These are phyloP conservation scores for Talaromyces sp. DNA, from an alignment of 2,329 filamentous ascomycete genomes.

Conservation along the genomic window DNA sequence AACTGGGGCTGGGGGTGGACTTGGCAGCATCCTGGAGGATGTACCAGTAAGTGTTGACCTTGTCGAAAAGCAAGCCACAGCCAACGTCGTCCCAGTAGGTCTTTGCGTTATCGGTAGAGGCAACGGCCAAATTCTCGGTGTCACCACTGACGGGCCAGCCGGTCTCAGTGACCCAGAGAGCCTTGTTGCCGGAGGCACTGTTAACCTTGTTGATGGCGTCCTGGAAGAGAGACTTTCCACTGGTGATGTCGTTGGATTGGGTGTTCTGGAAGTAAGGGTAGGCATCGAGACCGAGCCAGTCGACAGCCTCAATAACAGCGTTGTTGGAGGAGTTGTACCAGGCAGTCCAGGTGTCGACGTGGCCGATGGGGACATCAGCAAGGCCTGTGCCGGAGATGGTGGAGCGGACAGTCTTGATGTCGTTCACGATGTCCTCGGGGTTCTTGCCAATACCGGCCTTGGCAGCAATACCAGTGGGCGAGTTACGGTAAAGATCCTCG, in stretches of 20 bases:
- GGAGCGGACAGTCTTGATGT: slow-evolving; percentile 66
- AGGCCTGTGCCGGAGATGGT: slow-evolving; percentile 61
- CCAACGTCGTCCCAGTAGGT: slow-evolving; percentile 77
- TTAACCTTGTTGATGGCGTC: slow-evolving; percentile 61
- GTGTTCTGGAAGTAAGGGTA: slow-evolving; percentile 80
- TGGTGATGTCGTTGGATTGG: slow-evolving; percentile 62
- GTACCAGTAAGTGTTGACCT: slow-evolving; percentile 45
- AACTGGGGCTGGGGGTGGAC: slow-evolving; percentile 36
- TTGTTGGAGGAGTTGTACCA: slow-evolving; percentile 71
- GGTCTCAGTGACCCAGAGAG: slow-evolving; percentile 83
- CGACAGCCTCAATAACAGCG: slow-evolving; percentile 64
- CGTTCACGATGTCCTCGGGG: slow-evolving; percentile 61
- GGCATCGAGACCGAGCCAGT: slow-evolving; percentile 80
- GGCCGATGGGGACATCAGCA: slow-evolving; percentile 61
- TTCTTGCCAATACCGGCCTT: slow-evolving; percentile 61
- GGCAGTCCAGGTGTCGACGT: slow-evolving; percentile 86
- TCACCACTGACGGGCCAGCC: slow-evolving; percentile 77
- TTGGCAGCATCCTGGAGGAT: slow-evolving; percentile 36
- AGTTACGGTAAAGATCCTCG: slow-evolving; percentile 81
- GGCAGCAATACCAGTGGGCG: slow-evolving; percentile 64
- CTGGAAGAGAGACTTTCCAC: slow-evolving; percentile 65
- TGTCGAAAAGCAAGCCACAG: slow-evolving; percentile 52
- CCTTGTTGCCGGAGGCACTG: slow-evolving; percentile 60
- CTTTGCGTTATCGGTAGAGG: slow-evolving; percentile 66
- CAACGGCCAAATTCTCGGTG: slow-evolving; percentile 58